A percentile compares a stretch with the other conserved stretches of the same genome.
phyloP scores from a whole-genome alignment of 2,329 filamentous ascomycete species.

The Trematosphaeria pertusa region DNA sequence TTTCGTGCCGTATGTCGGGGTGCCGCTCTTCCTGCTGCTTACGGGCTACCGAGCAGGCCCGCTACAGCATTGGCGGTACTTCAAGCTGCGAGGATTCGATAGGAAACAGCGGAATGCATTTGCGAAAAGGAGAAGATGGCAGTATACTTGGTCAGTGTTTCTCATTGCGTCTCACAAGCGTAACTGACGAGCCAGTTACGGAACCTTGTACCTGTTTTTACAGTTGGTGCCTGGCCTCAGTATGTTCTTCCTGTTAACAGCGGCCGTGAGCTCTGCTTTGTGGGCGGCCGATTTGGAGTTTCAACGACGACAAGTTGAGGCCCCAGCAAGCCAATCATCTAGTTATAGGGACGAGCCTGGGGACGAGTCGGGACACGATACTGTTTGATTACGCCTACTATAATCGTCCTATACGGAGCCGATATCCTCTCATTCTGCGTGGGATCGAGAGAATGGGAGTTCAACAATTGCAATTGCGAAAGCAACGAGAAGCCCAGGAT shows the following conservation, averaged over 20 bases:
- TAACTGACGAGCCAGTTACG: conserved; percentile 64
- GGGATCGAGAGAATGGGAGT: too few relatives aligned
- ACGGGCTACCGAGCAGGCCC: conserved; percentile 89
- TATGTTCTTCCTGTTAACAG: conserved; percentile 94
- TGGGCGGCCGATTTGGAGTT: conserved; percentile 82
- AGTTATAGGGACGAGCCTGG: conserved; percentile 41
- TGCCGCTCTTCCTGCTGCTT: conserved; percentile 83
- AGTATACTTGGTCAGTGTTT: conserved; percentile 76
- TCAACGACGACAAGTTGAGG: conserved; percentile 33
- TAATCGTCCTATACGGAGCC: too few relatives aligned
- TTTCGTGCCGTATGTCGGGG: conserved; percentile 82
- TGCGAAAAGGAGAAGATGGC: conserved; percentile 72
- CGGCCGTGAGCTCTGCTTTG: conserved; percentile 81
- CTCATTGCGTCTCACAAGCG: not conserved
- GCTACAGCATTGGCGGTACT: conserved; percentile 90
- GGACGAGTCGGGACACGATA: too few relatives aligned
- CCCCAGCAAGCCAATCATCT: conserved; percentile 20
- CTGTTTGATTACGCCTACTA: too few relatives aligned
- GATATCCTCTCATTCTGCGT: too few relatives aligned
- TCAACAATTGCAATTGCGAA: too few relatives aligned
- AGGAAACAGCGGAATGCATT: conserved; percentile 77
- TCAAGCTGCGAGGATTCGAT: conserved; percentile 75
- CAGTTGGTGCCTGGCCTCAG: conserved; percentile 89
- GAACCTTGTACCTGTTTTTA: conserved; percentile 80
- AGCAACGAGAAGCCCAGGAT: too few relatives aligned